Evolutionary conservation across 306 rosid species (phyloP).

Genomic region (Cucurbita maxima): DNA sequence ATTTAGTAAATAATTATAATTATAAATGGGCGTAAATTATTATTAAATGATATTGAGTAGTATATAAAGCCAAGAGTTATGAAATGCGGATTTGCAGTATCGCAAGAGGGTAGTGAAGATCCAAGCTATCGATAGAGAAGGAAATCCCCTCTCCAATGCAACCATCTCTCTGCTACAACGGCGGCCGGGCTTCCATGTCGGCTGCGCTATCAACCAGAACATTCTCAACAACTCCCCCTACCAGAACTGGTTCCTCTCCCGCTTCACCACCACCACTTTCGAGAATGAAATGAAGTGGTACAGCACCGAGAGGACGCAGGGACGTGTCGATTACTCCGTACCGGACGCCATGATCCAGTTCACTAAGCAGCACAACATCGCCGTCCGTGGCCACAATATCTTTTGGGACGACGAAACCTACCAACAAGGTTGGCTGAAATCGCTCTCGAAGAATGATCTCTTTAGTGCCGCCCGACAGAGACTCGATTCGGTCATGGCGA

Average conservation of each 20-base stretch:
- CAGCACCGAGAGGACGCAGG: constrained; percentile 24
- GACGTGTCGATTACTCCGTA: constrained; percentile 25
- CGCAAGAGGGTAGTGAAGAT: constrained; percentile 38
- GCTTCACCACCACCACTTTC: constrained; percentile 49
- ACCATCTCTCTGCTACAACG: constrained; percentile 16
- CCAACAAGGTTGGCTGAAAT: constrained; percentile 37
- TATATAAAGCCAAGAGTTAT: too few relatives aligned
- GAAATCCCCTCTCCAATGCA: constrained; percentile 37
- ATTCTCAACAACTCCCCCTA: constrained; percentile 39
- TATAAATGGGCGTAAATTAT: too few relatives aligned
- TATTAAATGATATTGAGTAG: too few relatives aligned
- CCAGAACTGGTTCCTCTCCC: constrained; percentile 47
- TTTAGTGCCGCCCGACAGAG: constrained; percentile 17
- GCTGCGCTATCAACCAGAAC: constrained; percentile 34
- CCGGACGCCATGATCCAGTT: constrained; percentile 48
- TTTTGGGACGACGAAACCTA: constrained; percentile 45
- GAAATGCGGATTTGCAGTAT: constrained; percentile 13
- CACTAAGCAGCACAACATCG: constrained; percentile 23
- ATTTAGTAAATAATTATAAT: too few relatives aligned
- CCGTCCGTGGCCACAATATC: constrained; percentile 59
- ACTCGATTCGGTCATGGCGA: constrained; percentile 26
- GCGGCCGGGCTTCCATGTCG: constrained; percentile 32
- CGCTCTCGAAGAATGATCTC: constrained; percentile 23
- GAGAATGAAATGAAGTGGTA: constrained; percentile 83
- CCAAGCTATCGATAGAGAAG: constrained; percentile 30